phyloP scores from a whole-genome alignment of 2,329 filamentous ascomycete species.

The Aspergillus quadrilineatus region DNA sequence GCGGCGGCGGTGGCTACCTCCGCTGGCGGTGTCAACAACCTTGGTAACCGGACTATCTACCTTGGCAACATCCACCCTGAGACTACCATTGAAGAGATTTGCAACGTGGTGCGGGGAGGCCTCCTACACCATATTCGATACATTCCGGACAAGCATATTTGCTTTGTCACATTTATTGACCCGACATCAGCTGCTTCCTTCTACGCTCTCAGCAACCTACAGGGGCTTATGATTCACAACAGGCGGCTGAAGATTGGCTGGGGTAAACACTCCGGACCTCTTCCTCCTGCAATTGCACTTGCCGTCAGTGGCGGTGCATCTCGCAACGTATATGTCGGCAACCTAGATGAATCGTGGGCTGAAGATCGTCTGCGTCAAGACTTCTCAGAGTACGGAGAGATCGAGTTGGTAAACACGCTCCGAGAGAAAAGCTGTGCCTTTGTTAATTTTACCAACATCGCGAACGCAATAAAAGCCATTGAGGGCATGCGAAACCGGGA shows the following conservation, averaged over 20 bases:
- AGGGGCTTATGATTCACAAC: conserved; percentile 99
- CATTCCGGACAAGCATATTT: conserved; percentile 99
- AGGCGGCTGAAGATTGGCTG: conserved; percentile 96
- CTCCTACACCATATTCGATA: conserved; percentile 97
- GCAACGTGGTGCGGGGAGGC: conserved; percentile 95
- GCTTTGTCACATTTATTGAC: conserved; percentile 99
- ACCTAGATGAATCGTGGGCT: conserved; percentile 94
- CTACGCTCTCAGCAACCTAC: conserved; percentile 94
- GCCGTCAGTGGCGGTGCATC: conserved; percentile 96
- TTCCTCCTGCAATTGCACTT: conserved; percentile 91
- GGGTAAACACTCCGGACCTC: conserved; percentile 97
- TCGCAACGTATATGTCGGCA: conserved; percentile 97
- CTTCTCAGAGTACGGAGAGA: conserved; percentile 96
- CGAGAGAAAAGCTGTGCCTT: conserved; percentile 99
- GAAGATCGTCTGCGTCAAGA: conserved; percentile 94
- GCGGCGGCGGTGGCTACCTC: conserved; percentile 95
- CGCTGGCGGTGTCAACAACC: conserved; percentile 93
- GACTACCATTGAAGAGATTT: conserved; percentile 98
- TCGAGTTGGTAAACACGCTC: conserved; percentile 93
- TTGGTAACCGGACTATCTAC: conserved; percentile 97
- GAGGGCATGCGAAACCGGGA: conserved; percentile 92
- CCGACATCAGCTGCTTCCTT: conserved; percentile 96
- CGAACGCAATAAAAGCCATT: conserved; percentile 98
- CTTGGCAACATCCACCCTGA: conserved; percentile 98
- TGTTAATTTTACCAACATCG: conserved; percentile 99